phyloP scores from a whole-genome alignment of 2,329 filamentous ascomycete genomes.

The Arthrobotrys musiformis region DNA sequence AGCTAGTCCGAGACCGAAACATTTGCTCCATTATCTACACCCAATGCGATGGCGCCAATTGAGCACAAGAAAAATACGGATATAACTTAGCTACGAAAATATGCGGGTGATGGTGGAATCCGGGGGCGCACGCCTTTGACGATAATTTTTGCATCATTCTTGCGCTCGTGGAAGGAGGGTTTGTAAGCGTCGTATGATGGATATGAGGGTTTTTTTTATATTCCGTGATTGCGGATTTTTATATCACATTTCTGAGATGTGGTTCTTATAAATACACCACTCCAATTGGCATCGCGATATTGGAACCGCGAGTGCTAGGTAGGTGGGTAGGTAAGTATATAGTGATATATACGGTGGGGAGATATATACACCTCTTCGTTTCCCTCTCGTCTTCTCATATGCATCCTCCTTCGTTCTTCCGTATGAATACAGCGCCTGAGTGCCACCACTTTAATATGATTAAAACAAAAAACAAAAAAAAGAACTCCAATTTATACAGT shows the following conservation, averaged over 20 bases:
- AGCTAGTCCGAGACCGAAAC: no score
- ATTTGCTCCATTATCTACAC: constrained; percentile 11
- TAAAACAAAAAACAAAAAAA: background rate
- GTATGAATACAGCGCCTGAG: background rate
- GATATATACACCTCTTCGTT: constrained; percentile 1
- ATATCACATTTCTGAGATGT: background rate
- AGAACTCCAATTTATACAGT: no score
- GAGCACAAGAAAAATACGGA: no score
- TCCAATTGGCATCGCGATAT: background rate
- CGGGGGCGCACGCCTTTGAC: constrained; percentile 3
- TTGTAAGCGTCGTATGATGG: background rate
- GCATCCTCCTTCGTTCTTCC: background rate
- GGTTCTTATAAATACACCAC: background rate
- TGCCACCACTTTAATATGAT: background rate
- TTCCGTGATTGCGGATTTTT: background rate
- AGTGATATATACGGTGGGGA: background rate
- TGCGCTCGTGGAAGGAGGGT: no score
- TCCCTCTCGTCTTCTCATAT: background rate
- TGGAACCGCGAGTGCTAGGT: background rate
- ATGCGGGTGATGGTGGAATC: no score
- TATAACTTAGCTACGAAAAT: no score
- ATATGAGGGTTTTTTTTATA: background rate
- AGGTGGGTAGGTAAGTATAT: background rate
- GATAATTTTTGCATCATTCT: constrained; percentile 20
- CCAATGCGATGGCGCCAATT: background rate